phyloP scores from a whole-genome alignment of 768 basidiomycete genomes.

The Thelephora aurantiotincta region DNA sequence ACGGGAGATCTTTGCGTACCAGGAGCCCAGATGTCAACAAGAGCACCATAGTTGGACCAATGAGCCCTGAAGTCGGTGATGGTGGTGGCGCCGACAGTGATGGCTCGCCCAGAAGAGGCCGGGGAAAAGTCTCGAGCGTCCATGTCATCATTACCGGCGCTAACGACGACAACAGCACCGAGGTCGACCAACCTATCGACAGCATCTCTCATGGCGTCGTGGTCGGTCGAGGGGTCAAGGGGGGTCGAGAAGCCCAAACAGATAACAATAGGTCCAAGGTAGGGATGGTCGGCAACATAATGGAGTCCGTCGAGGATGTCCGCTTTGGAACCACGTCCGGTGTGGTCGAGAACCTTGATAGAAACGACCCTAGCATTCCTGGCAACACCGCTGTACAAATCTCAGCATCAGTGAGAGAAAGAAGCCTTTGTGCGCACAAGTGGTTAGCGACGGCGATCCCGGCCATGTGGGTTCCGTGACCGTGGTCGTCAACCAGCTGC shows the following conservation, averaged over 20 bases:
- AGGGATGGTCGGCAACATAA: slow-evolving; percentile 17
- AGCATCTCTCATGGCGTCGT: too few relatives aligned
- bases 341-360: slow-evolving; percentile 9
- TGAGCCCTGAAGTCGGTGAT: slow-evolving; percentile 21
- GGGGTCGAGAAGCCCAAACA: too few relatives aligned
- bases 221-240: slow-evolving; percentile 1
- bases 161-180: slow-evolving; percentile 23
- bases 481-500: slow-evolving; percentile 22
- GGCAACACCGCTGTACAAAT: too few relatives aligned
- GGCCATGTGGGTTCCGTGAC: slow-evolving; percentile 33
- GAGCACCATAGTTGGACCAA: slow-evolving; percentile 27
- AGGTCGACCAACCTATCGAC: slow-evolving; percentile 6
- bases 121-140: slow-evolving; percentile 21
- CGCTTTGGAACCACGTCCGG: slow-evolving; percentile 19
- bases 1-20: too few relatives aligned
- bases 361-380: too few relatives aligned
- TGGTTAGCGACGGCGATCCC: too few relatives aligned
- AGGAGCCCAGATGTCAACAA: slow-evolving; percentile 28
- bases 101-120: slow-evolving; percentile 20
- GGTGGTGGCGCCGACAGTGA: slow-evolving; percentile 25
- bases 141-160: too few relatives aligned
- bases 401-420: too few relatives aligned
- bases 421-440: too few relatives aligned
- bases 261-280: slow-evolving; percentile 9
- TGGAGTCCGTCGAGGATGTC: slow-evolving; percentile 19